These are phyloP conservation scores for slime mould (Dictyostelium discoideum) DNA, from an alignment of 78 protist species.

Conservation along the genomic window DNA sequence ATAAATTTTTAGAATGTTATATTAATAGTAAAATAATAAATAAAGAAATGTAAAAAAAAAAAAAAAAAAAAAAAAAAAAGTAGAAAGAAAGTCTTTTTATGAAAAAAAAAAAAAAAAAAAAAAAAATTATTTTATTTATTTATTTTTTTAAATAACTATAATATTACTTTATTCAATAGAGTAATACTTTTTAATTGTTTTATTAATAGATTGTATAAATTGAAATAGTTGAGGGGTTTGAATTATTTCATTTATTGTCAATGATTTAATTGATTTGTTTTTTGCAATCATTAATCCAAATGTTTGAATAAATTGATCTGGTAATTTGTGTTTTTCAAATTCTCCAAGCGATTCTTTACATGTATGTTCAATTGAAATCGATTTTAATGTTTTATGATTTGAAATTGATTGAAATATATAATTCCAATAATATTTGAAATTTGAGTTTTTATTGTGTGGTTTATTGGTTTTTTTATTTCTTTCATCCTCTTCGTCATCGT, in stretches of 20 bases:
- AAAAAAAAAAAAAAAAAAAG: no score
- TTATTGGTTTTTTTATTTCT: not conserved
- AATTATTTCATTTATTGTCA: not conserved
- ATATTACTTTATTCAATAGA: not conserved
- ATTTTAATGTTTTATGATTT: not conserved
- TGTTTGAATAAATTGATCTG: not conserved
- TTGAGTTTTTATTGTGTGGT: not conserved
- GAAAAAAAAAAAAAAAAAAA: not conserved
- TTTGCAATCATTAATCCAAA: not conserved
- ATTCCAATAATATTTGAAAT: not conserved
- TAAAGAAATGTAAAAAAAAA: not conserved
- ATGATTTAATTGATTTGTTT: not conserved
- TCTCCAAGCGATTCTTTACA: not conserved
- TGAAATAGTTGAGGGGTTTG: not conserved
- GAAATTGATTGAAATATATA: not conserved
- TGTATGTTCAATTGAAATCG: not conserved
- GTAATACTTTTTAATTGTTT: not conserved
- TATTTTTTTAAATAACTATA: no score
- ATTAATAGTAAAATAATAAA: not conserved
- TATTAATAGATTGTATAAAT: not conserved
- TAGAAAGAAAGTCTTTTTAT: no score
- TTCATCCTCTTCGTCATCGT: not conserved
- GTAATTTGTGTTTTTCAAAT: not conserved
- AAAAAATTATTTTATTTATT: no score
- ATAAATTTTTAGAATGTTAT: not conserved